Conservation (phyloP, 345 rosid species). For the Combretum micranthum region DNA sequence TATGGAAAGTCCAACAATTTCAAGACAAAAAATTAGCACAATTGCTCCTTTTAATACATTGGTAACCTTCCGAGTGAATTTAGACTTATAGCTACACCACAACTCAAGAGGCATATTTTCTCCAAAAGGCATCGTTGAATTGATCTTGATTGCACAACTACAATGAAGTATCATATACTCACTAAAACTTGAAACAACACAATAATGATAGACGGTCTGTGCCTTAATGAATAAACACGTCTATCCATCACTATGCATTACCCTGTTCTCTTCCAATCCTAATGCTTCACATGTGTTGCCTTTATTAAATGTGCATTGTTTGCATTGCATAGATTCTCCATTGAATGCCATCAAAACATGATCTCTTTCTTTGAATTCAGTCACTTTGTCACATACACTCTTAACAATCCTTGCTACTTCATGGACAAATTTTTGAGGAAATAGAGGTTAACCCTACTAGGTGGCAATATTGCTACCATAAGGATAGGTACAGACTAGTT, state of each 20-base stretch:
- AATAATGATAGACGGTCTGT: conserved; percentile 72
- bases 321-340: conserved; percentile 74
- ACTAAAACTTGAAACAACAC: conserved; percentile 92
- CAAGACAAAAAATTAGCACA: conserved; percentile 84
- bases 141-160: conserved; percentile 87
- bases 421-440: conserved; percentile 91
- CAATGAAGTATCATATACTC: conserved; percentile 88
- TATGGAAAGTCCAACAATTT: conserved; percentile 89
- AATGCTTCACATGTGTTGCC: conserved; percentile 80
- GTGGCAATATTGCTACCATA: conserved; percentile 83
- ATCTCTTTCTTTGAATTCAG: conserved; percentile 75
- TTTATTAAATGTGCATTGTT: conserved; percentile 65
- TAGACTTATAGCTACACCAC: conserved; percentile 90
- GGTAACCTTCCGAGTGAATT: conserved; percentile 98
- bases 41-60: conserved; percentile 63
- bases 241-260: conserved; percentile 77
- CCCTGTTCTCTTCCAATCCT: conserved; percentile 77
- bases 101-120: conserved; percentile 82
- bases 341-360: conserved; percentile 76
- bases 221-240: conserved; percentile 73
- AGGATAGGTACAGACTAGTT: conserved; percentile 78
- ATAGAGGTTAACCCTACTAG: conserved; percentile 80
- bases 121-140: conserved; percentile 54
- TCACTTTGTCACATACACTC: conserved; percentile 70
- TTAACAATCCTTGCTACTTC: conserved; percentile 95